Percentiles rank a stretch among this genome's conserved stretches.
Conservation (phyloP, 108 stramenopile species). For the Discostella stelligeroides region DNA sequence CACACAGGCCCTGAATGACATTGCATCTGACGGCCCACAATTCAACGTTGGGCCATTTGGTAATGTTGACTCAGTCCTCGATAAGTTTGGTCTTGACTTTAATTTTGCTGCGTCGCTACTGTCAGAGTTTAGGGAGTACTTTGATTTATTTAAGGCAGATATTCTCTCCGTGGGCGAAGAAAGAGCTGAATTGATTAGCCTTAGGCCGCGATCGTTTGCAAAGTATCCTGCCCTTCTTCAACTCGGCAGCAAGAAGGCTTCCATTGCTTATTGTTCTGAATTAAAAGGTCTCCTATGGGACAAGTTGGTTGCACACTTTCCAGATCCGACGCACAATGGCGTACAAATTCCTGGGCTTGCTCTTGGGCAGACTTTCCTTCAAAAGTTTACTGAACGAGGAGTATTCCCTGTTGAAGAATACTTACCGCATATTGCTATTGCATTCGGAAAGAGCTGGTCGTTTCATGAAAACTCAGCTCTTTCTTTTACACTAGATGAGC, state of each 20-base stretch:
- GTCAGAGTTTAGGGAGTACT: constrained; percentile 1
- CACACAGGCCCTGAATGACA: constrained; percentile 5
- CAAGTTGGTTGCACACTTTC: constrained; percentile 20
- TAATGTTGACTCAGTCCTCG: constrained; percentile 13
- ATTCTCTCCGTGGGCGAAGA: neutral
- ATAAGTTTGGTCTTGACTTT: constrained; percentile 25
- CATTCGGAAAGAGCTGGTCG: constrained; percentile 18
- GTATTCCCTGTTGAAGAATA: constrained; percentile 13
- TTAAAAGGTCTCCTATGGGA: constrained; percentile 24
- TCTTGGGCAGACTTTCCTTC: constrained; percentile 15
- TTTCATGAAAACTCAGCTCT: neutral
- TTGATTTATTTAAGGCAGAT: constrained; percentile 10
- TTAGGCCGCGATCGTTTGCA: constrained; percentile 21
- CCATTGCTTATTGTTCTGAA: constrained; percentile 7
- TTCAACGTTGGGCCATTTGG: constrained; percentile 19
- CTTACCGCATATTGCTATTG: constrained; percentile 31
- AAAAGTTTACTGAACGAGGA: constrained; percentile 5
- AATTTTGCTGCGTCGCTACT: constrained; percentile 6
- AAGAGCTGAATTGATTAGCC: constrained; percentile 12
- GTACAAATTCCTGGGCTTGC: constrained; percentile 16
- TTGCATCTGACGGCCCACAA: neutral
- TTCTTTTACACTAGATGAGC: constrained; percentile 19
- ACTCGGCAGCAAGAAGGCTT: constrained; percentile 32
- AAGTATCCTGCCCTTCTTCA: constrained; percentile 23
- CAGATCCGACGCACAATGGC: constrained; percentile 18